phyloP scores from a whole-genome alignment of 2,329 filamentous ascomycete genomes.

The Trichoderma sp. region DNA sequence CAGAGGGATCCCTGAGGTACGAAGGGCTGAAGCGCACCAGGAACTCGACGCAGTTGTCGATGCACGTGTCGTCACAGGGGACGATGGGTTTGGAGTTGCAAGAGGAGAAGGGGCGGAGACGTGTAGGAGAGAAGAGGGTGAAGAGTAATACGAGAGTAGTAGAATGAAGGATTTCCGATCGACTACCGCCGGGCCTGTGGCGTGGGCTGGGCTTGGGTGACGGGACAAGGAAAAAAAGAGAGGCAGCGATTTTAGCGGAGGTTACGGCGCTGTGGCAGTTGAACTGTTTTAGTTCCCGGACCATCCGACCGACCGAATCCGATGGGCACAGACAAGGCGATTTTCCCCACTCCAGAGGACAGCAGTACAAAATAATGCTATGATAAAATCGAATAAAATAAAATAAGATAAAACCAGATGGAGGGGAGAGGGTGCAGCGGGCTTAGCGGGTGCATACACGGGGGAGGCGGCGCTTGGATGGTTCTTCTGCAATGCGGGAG shows the following conservation, averaged over 20 bases:
- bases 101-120: neutral
- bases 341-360: constrained; percentile 1
- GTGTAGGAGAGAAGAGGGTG: neutral
- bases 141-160: neutral
- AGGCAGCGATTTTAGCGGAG: constrained; percentile 16
- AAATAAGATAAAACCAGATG: neutral
- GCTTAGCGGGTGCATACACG: constrained; percentile 7
- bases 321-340: neutral
- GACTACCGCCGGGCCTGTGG: neutral
- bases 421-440: constrained; percentile 3
- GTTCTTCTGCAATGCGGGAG: neutral
- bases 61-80: constrained; percentile 17
- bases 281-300: constrained; percentile 25
- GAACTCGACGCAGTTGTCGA: constrained; percentile 7
- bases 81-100: neutral
- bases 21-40: constrained; percentile 2
- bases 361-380: neutral
- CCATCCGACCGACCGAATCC: constrained; percentile 25
- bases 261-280: constrained; percentile 20
- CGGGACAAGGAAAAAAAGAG: neutral
- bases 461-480: constrained; percentile 10
- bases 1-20: neutral
- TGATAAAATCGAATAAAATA: neutral
- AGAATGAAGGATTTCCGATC: constrained; percentile 6
- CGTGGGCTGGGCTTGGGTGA: constrained; percentile 3